These are phyloP conservation scores for Cornus kousa DNA, from an alignment of 148 eudicot species.

Conservation along the genomic window DNA sequence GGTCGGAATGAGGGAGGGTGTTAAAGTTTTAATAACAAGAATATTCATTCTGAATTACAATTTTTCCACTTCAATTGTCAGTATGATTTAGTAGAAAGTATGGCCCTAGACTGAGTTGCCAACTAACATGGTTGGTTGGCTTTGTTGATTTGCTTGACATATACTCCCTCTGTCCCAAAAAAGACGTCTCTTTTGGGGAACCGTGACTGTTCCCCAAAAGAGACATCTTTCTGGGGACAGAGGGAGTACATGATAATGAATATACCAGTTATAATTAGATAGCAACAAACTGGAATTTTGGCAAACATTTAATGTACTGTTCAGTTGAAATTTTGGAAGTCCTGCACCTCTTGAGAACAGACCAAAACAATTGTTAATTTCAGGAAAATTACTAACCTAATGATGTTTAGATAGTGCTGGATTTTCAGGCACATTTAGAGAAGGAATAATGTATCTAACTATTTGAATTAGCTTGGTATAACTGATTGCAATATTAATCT, in stretches of 20 bases:
- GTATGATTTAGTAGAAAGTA: neutral
- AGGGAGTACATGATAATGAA: neutral
- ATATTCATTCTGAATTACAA: neutral
- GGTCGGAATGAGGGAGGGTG: neutral
- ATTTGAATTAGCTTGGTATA: neutral
- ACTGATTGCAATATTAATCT: neutral
- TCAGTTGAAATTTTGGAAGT: neutral
- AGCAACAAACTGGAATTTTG: neutral
- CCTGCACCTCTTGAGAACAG: neutral
- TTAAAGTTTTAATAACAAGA: neutral
- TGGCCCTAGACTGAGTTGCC: neutral
- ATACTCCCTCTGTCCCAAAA: no score
- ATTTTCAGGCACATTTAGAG: neutral
- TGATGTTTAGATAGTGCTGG: neutral
- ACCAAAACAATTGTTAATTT: neutral
- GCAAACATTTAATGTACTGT: neutral
- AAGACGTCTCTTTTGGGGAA: no score
- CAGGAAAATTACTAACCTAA: neutral
- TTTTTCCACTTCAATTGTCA: neutral
- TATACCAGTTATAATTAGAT: neutral
- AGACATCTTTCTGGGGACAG: no score
- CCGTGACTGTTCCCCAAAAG: no score
- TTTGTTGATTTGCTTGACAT: neutral
- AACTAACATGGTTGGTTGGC: neutral
- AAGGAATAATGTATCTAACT: neutral